Percentiles rank a stretch among this genome's conserved stretches.
Conservation (phyloP, 164 flowering plant genomes). For the Sextonia rubra region DNA sequence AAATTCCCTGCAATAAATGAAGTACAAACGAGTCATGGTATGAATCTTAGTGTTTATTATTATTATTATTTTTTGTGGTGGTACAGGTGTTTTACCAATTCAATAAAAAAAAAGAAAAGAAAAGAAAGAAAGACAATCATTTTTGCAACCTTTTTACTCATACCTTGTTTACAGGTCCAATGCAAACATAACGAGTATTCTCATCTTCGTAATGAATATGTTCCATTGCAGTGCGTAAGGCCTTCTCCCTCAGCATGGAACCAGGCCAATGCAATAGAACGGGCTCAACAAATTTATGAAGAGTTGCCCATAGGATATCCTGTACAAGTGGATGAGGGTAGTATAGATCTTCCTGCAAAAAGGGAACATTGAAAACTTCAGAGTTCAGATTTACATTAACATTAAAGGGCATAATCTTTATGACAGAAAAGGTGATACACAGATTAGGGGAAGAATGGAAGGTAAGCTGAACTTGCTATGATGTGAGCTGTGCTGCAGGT, state of each 20-base stretch:
- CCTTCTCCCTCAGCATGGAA: constrained; percentile 30
- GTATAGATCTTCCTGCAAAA: constrained; percentile 37
- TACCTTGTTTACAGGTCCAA: constrained; percentile 39
- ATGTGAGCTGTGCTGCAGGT: too few species aligned
- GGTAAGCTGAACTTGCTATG: too few species aligned
- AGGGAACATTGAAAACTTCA: constrained; percentile 1
- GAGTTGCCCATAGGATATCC: constrained; percentile 31
- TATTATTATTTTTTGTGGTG: too few species aligned
- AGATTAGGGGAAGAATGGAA: too few species aligned
- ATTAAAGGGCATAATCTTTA: background rate
- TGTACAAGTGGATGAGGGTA: constrained; percentile 36
- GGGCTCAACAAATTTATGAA: constrained; percentile 31
- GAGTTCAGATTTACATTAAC: background rate
- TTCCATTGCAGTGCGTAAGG: constrained; percentile 20
- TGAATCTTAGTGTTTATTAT: too few species aligned
- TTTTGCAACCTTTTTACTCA: background rate
- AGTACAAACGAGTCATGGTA: too few species aligned
- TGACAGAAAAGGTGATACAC: background rate
- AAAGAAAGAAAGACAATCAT: too few species aligned
- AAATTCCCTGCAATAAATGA: too few species aligned
- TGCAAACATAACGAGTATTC: constrained; percentile 28
- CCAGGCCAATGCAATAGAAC: constrained; percentile 31
- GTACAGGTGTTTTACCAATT: too few species aligned
- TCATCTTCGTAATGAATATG: constrained; percentile 38
- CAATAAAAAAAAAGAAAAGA: too few species aligned